A percentile compares a stretch with the other conserved stretches of the same genome.
Evolutionary conservation across 177 flowering plant genomes (phyloP).

Genomic region (Tripterygium wilfordii): DNA sequence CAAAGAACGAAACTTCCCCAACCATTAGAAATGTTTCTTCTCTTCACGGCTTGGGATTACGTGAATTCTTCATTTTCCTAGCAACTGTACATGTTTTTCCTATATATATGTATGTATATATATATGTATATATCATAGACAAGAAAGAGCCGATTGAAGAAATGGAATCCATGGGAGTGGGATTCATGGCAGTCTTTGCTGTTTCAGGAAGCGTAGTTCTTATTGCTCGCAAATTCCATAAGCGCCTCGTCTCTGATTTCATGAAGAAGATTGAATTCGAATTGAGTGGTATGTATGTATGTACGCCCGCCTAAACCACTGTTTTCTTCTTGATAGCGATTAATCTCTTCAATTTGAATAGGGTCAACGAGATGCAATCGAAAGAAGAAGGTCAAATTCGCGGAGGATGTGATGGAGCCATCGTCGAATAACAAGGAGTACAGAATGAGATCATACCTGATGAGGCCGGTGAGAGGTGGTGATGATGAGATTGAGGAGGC

Average conservation of each 20-base stretch:
- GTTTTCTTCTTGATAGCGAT: too few species aligned
- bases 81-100: too few species aligned
- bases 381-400: constrained; percentile 43
- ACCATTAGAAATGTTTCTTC: too few species aligned
- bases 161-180: constrained; percentile 36
- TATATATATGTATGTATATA: too few species aligned
- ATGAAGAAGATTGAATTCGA: constrained; percentile 60
- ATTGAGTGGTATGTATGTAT: constrained; percentile 22
- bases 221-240: constrained; percentile 54
- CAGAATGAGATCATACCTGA: constrained; percentile 12
- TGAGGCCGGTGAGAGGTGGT: background rate
- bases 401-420: constrained; percentile 36
- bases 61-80: too few species aligned
- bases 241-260: constrained; percentile 67
- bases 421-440: constrained; percentile 36
- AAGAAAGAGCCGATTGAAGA: too few species aligned
- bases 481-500: too few species aligned
- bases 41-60: too few species aligned
- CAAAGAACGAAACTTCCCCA: too few species aligned
- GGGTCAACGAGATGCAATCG: constrained; percentile 17
- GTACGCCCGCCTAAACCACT: too few species aligned
- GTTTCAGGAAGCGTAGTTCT: constrained; percentile 70
- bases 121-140: too few species aligned
- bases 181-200: constrained; percentile 65
- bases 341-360: too few species aligned